A percentile compares a stretch with the other conserved stretches of the same genome.
Evolutionary conservation across 169 alveolate species (phyloP).

Genomic region (Eimeria falciformis): DNA sequence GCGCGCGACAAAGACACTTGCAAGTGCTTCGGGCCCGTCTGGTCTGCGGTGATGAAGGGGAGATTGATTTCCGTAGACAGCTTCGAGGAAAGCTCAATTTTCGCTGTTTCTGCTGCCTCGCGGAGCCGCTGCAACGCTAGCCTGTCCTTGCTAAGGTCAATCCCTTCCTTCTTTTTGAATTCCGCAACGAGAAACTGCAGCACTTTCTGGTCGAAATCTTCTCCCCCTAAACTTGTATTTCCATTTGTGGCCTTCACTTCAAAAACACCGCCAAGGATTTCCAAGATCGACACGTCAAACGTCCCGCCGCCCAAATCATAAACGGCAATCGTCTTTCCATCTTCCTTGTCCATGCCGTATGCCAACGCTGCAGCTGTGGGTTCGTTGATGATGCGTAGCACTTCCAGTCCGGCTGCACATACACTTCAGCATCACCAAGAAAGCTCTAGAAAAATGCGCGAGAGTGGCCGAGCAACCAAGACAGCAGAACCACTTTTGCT

Average conservation of each 20-base stretch:
- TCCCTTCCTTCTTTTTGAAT: constrained; percentile 96
- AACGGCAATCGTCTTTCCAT: constrained; percentile 94
- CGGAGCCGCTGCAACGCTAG: constrained; percentile 97
- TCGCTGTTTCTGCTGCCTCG: constrained; percentile 99
- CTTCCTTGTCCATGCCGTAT: constrained; percentile 97
- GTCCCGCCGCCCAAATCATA: constrained; percentile 98
- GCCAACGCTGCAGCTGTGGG: constrained; percentile 99
- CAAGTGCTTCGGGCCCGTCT: constrained; percentile 98
- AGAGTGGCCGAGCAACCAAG: background rate
- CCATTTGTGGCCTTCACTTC: constrained; percentile 99
- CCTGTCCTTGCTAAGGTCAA: constrained; percentile 96
- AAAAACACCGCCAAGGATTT: constrained; percentile 98
- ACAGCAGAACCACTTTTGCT: background rate
- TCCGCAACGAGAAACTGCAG: constrained; percentile 95
- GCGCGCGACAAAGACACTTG: constrained; percentile 90
- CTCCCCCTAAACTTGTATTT: constrained; percentile 99
- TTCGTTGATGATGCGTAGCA: constrained; percentile 98
- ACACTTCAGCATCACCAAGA: background rate
- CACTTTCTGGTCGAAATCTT: constrained; percentile 97
- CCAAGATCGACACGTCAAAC: constrained; percentile 98
- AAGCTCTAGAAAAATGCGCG: background rate
- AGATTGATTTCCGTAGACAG: constrained; percentile 96
- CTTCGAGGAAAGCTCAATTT: constrained; percentile 96
- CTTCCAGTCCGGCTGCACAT: constrained; percentile 97
- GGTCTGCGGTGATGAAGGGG: constrained; percentile 99